Evolutionary conservation across 2,329 filamentous ascomycete species (phyloP).

Genomic region (Trichoderma sp.): DNA sequence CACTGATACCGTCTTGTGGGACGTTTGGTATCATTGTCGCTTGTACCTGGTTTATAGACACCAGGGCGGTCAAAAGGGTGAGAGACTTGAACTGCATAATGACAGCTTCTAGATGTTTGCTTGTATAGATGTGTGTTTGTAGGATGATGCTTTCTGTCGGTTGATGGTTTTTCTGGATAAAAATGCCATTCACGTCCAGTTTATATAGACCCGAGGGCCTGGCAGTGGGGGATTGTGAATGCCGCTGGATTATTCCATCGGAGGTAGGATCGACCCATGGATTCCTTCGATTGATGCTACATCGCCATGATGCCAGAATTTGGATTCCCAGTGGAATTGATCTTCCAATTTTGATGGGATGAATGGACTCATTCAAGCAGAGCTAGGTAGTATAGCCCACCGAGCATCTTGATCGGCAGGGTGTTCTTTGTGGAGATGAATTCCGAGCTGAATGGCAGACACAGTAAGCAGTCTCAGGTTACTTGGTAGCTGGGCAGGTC

Average conservation of each 20-base stretch:
- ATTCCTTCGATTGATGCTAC: not conserved
- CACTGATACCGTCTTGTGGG: not conserved
- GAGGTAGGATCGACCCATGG: not conserved
- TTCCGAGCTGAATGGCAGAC: no score
- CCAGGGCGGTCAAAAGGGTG: not conserved
- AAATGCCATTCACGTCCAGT: not conserved
- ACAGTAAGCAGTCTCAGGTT: no score
- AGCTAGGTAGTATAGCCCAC: not conserved
- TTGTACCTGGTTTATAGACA: not conserved
- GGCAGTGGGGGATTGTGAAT: not conserved
- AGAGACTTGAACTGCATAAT: not conserved
- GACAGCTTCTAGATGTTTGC: not conserved
- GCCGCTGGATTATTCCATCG: not conserved
- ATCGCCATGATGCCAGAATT: not conserved
- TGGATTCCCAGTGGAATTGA: not conserved
- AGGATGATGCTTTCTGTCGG: not conserved
- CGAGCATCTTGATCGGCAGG: not conserved
- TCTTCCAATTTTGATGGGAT: not conserved
- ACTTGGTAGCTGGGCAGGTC: no score
- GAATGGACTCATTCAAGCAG: not conserved
- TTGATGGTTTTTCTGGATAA: not conserved
- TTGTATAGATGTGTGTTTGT: not conserved
- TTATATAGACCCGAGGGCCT: not conserved
- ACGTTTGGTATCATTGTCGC: not conserved
- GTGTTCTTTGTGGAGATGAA: not conserved